These are phyloP conservation scores for Solanum hybrid DNA, from an alignment of 305 asterid genomes.

Conservation along the genomic window DNA sequence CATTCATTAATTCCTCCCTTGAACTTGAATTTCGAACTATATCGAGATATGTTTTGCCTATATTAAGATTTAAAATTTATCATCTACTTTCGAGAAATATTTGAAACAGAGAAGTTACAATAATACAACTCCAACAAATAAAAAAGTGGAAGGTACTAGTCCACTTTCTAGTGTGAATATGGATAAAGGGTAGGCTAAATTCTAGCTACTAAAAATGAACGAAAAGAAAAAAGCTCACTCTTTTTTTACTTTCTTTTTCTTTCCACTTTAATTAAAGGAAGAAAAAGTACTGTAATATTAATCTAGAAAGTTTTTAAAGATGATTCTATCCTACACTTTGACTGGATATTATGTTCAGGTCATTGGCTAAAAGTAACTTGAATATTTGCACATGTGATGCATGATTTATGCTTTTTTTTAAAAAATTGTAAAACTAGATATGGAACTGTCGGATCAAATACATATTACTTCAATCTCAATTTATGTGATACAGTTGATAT, in stretches of 20 bases:
- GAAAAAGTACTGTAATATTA: not conserved
- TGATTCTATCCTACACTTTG: not conserved
- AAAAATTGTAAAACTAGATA: not conserved
- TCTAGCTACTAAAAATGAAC: not conserved
- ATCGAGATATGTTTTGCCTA: not conserved
- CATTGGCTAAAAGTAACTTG: not conserved
- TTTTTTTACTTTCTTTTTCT: not conserved
- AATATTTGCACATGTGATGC: not conserved
- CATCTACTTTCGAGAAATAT: no score
- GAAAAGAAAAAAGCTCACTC: not conserved
- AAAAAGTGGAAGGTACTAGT: not conserved
- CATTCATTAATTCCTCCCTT: not conserved
- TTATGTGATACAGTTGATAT: no score
- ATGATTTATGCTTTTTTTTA: not conserved
- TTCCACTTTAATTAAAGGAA: not conserved
- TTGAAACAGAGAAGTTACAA: no score
- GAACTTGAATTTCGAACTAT: not conserved
- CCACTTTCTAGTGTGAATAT: not conserved
- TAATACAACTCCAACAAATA: no score
- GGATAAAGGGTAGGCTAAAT: not conserved
- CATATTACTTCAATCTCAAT: no score
- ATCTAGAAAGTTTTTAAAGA: not conserved
- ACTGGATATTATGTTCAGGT: not conserved
- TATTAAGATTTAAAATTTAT: no score
- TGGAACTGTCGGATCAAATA: no score